phyloP scores from a whole-genome alignment of 2,329 filamentous ascomycete genomes.

The Colletotrichum orchidophilum region DNA sequence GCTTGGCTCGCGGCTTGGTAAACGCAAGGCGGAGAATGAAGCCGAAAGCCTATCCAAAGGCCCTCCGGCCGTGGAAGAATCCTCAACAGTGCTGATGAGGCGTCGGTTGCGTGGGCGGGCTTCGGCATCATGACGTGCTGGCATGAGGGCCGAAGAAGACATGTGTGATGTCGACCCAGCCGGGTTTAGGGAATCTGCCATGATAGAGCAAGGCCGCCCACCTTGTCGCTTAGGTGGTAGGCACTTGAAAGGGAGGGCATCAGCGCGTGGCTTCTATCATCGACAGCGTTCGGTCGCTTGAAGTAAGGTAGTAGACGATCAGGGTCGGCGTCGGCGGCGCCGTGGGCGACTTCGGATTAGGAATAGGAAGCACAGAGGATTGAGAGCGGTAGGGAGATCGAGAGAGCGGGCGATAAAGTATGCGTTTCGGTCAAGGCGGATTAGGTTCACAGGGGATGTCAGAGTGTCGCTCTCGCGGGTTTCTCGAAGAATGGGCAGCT shows the following conservation, averaged over 20 bases:
- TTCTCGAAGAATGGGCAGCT: not conserved
- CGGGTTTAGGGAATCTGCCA: conserved; percentile 37
- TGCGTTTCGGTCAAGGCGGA: not conserved
- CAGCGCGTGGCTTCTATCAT: conserved; percentile 30
- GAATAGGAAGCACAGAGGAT: not conserved
- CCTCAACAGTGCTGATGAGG: conserved; percentile 45
- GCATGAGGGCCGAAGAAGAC: conserved; percentile 56
- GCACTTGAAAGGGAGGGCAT: conserved; percentile 29
- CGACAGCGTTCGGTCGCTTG: conserved; percentile 11
- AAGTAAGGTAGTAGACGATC: not conserved
- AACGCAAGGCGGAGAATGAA: conserved; percentile 43
- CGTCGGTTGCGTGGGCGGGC: conserved; percentile 63
- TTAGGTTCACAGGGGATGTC: conserved; percentile 4
- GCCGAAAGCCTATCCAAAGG: conserved; percentile 39
- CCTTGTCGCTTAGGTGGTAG: conserved; percentile 30
- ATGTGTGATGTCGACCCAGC: conserved; percentile 47
- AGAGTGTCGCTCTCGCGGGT: conserved; percentile 7
- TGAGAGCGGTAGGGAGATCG: not conserved
- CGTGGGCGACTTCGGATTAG: not conserved
- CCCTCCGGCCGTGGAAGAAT: conserved; percentile 41
- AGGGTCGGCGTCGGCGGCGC: not conserved
- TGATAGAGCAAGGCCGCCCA: conserved; percentile 29
- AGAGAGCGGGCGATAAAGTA: not conserved
- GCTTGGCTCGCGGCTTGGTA: conserved; percentile 55
- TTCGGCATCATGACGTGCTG: conserved; percentile 52